Evolutionary conservation across 805 yeast species (phyloP), one percentile per base, ranked within the genome.

Genomic region (Candida railenensis): DNA sequence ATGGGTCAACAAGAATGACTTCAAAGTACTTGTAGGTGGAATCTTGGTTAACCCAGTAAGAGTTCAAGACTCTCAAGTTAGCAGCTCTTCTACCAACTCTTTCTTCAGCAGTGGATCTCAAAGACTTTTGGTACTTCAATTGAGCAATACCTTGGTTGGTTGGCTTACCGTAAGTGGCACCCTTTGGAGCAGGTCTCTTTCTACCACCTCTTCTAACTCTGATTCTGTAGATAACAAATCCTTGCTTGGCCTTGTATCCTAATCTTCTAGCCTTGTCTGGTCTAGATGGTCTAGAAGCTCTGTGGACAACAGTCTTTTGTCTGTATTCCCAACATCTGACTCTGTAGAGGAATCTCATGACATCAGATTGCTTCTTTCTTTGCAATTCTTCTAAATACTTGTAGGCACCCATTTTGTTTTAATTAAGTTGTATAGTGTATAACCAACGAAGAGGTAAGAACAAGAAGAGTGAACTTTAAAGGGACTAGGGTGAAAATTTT

Each of bases 311-410:
- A 71, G 82, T 85, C 83, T 86, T 85, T 83, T 94, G 99, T 83
- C 99, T 91, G 96, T 90, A 94, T 81, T 94, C 99, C 99, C 99
- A 94, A 82, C 97, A 94, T 89, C 99, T 89, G 85, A 94, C 96
- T 79, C 99, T 87, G 81, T 87, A 88, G 73, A 94, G 82, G 89
- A 94, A 94, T 81, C 99, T 89, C 82, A 88, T 81, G 69, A 94
- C 97, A 80, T 94, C 99, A 73, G 97, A 90, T 85, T 94, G 99
- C 87, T 94, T 94, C 95, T 94, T 94, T 85, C 97, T 91, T 78
- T 90, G 94, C 77, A 94, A 84, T 82, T 94, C 99, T 82, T 92
- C 97, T 76, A 94, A 85, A 79, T 94, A 94, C 78, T 94, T 94
- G 96, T 94, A 94, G 83, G 98, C 99, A 85, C 99, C 98, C 99